Base-by-base conservation (phyloP, 2,329 filamentous ascomycete genomes). In the Diaporthe sp. region DNA sequence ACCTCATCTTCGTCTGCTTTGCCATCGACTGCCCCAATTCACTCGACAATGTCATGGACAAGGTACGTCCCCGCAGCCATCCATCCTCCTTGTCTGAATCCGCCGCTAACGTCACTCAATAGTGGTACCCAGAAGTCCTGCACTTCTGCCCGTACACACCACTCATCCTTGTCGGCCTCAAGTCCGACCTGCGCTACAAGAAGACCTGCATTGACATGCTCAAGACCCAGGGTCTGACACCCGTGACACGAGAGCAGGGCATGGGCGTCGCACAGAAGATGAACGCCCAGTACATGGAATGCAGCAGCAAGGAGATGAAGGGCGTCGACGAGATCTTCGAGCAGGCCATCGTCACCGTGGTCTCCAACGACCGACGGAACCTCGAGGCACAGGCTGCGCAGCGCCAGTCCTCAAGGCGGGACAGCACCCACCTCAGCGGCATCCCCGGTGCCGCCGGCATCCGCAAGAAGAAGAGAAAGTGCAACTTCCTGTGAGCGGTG, bases 121-220 rank as follows among this genome's bases (percentile, higher is more conserved):
- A 98, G 97, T 99, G 97, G 97, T 99, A 98, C 82, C 97, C 97
- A 76, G 97, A 99, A 88, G 97, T 99, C 81, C 92, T 98, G 74
- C 97, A 99, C 86, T 99, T 99, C 89, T 98, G 97, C 86, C 97
- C 97, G 22, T 98, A 97, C 81, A 98, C 96, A 2, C 97, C 97
- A 34, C 93, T 99, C 78, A 94, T 99, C 82, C 94, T 99, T 74
- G 94, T 98, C 79, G 97, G 96, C 75, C 92, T 99, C 82, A 99
- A 99, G 86, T 98, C 96, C 34, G 97, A 99, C 85, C 92, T 99
- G 76, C 95, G 97, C 81, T 92, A 93, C 87, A 98, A 98, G 89
- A 94, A 95, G 85, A 96, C 95, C 71, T 98, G 97, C 86, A 98
- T 98, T 85, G 97, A 99, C 83, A 95, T 99, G 84, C 95, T 99